Base-by-base conservation (phyloP, 768 basidiomycete species). In the Termitomyces sp. region DNA sequence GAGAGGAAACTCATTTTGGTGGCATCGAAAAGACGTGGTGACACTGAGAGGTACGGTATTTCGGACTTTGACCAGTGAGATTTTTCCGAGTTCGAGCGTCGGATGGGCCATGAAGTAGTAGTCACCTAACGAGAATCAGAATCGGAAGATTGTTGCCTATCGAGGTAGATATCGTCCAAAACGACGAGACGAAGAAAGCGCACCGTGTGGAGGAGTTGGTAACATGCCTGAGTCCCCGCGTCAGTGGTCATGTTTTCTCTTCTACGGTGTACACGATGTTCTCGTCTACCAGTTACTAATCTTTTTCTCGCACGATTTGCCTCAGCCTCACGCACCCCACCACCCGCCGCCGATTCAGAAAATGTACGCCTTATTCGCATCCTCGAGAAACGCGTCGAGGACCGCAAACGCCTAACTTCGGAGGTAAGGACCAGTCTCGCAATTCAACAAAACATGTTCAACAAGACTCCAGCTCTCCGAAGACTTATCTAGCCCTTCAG, bases 351-450 rank as follows among this genome's bases (percentile, higher is more conserved):
- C 31, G 75, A 77, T 51, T 64, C 71, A 21, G 75, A 83, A 37
- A 77, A 84, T 62, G 76, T 69, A 1, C 76, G 83, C 5, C 71
- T 87, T 40, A 70, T 89, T 21, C 75, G 75, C 2, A 77, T 86
- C 40, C 80, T 86, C 19, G 69, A 79, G 58, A 80, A 74, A 54
- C 78, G 81, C 56, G 73, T 85, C 35, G 72, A 81, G n/a, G 79
- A 80, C 57, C 71, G 86, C 52, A 69, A 69, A 48, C 69, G 65
- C 19, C 60, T 85, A 11, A 65, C 75, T 9, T 73, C 77, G 35
- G 75, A 83, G 69, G 84, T 76, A 53, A 66, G 23, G 19, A 49
- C 50, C 16, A 35, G 40, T 31, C 49, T 48, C 21, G 21, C 32
- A n/a, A 25, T 12, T 48, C 42, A 43, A 37, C 23, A 37, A 44